A percentile compares a stretch with the other conserved stretches of the same genome.
Evolutionary conservation across 768 basidiomycete genomes (phyloP).

Genomic region (Suillus subalutaceus): DNA sequence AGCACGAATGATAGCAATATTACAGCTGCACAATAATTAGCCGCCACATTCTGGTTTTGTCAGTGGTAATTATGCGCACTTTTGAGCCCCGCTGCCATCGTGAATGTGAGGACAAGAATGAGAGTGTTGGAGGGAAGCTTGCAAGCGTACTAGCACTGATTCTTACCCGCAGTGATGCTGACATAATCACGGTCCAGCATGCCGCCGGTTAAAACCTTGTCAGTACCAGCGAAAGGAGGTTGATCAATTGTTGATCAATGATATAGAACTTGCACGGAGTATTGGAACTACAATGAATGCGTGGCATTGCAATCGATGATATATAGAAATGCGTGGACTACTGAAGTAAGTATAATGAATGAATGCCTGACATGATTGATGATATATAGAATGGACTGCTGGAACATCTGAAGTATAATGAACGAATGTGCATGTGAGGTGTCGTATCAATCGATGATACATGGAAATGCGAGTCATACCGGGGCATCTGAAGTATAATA

Average conservation of each 20-base stretch:
- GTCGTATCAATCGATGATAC: not conserved
- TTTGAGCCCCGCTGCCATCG: constrained; percentile 71
- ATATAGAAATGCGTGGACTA: no score
- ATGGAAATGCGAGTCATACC: constrained; percentile 1
- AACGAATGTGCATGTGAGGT: not conserved
- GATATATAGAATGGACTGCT: not conserved
- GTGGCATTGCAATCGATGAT: no score
- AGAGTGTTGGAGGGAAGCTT: not conserved
- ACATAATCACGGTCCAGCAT: not conserved
- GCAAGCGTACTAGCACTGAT: not conserved
- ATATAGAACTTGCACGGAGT: not conserved
- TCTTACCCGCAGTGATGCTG: constrained; percentile 5
- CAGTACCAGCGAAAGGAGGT: not conserved
- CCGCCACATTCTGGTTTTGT: constrained; percentile 4
- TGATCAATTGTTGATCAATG: no score
- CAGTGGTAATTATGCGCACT: constrained; percentile 44
- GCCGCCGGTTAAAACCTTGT: no score
- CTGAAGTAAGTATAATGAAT: not conserved
- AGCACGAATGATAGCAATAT: constrained; percentile 97
- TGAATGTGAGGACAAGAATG: constrained; percentile 9
- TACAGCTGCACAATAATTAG: constrained; percentile 61
- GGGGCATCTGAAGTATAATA: not conserved
- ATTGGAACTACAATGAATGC: no score
- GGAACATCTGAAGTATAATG: not conserved
- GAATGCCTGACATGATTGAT: not conserved